A percentile compares a stretch with the other conserved stretches of the same genome.
These are phyloP conservation scores for Prosopis cineraria DNA, from an alignment of 306 rosid genomes.

Conservation along the genomic window DNA sequence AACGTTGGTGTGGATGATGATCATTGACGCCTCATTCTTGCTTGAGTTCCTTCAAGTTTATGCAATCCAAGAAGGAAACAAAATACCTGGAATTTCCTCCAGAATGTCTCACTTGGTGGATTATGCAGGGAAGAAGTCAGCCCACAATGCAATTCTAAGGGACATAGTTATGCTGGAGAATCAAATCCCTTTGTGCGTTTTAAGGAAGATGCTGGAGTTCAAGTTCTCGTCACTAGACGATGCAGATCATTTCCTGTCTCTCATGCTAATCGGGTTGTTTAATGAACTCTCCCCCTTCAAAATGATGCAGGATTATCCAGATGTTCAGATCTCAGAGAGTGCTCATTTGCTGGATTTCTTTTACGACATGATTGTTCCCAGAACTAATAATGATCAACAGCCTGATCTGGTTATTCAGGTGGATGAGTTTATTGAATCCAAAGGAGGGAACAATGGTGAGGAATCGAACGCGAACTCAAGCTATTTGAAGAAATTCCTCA, in stretches of 20 bases:
- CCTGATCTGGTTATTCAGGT: slow-evolving; percentile 5
- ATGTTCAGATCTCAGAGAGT: slow-evolving; percentile 38
- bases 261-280: slow-evolving; percentile 50
- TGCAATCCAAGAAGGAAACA: slow-evolving; percentile 35
- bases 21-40: slow-evolving; percentile 53
- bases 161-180: slow-evolving; percentile 62
- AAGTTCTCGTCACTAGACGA: slow-evolving; percentile 33
- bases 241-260: slow-evolving; percentile 39
- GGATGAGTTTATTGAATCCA: background rate
- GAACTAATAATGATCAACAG: slow-evolving; percentile 16
- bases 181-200: slow-evolving; percentile 54
- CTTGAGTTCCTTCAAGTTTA: slow-evolving; percentile 52
- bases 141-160: slow-evolving; percentile 52
- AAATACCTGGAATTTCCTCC: slow-evolving; percentile 40
- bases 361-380: slow-evolving; percentile 45
- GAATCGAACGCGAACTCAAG: background rate
- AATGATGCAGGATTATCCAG: slow-evolving; percentile 24
- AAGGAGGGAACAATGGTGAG: background rate
- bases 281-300: slow-evolving; percentile 53
- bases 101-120: slow-evolving; percentile 57
- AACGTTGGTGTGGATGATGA: slow-evolving; percentile 65
- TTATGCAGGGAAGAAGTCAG: slow-evolving; percentile 43
- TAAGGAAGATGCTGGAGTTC: slow-evolving; percentile 48
- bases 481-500: slow-evolving; percentile 27
- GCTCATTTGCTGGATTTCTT: slow-evolving; percentile 59